Conservation (phyloP, 805 yeast species). For the Suhomyces sp. region DNA sequence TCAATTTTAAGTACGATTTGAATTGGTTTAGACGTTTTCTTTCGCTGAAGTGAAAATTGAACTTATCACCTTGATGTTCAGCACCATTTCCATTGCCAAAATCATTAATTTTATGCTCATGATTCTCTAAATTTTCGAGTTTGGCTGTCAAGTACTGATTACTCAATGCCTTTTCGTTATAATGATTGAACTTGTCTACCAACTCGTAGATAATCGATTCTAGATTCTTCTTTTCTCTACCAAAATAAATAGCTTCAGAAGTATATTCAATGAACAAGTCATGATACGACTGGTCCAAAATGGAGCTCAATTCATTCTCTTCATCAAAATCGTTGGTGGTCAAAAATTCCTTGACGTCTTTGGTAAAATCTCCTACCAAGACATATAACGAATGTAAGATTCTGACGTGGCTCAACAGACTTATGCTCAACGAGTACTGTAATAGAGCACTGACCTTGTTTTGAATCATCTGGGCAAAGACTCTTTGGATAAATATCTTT, state of each 20-base stretch:
- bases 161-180: conserved; percentile 34
- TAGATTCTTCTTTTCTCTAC: conserved; percentile 64
- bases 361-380: conserved; percentile 56
- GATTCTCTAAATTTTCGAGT: conserved; percentile 33
- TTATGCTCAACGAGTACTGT: conserved; percentile 58
- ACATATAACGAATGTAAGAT: conserved; percentile 66
- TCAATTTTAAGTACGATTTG: conserved; percentile 55
- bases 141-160: conserved; percentile 35
- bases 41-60: conserved; percentile 34
- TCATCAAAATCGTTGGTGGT: conserved; percentile 44
- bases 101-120: conserved; percentile 17
- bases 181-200: conserved; percentile 43
- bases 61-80: conserved; percentile 22
- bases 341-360: conserved; percentile 62
- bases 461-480: conserved; percentile 69
- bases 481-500: conserved; percentile 66
- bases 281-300: conserved; percentile 69
- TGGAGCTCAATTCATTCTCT: conserved; percentile 42
- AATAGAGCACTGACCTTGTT: conserved; percentile 56
- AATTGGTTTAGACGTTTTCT: conserved; percentile 50
- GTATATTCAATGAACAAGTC: conserved; percentile 72
- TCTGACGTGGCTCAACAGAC: conserved; percentile 72
- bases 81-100: conserved; percentile 9
- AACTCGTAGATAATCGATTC: conserved; percentile 49
- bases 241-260: conserved; percentile 66